Evolutionary conservation across 352 stramenopile species (phyloP), one percentile per base, ranked within the genome.

Genomic region (Globisporangium mamillatum): DNA sequence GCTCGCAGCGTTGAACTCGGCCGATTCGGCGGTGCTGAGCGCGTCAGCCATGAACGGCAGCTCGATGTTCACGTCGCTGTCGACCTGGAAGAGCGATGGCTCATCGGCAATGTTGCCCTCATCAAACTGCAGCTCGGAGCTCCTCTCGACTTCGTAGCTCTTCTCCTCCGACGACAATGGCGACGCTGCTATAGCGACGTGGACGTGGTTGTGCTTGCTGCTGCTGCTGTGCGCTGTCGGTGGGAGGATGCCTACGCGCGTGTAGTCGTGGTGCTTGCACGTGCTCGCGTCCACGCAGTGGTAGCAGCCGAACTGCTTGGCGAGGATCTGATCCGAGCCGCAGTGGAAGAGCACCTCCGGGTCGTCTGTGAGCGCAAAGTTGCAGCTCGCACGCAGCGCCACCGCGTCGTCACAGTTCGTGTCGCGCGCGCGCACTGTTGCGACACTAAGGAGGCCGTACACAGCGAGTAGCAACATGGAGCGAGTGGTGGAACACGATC

Each of bases 251-350:
- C 56, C 54, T 32, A 48, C 41, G 48, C 60, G 44, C 34, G 12
- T 44, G 20, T 68, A 27, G 50, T 68, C 25, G 52, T 14, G 48
- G 25, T 1, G 62, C 27, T 2, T 55, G 68, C 80, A 90, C 10
- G 75, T 80, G 0, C 20, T 22, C 0, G 52, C 32, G 34, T 87
- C 68, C 18, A 92, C 80, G 52, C 81, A 90, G 3, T 67, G 52
- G 52, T 75, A 86, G 70, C 84, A 92, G n/a, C 84, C 81, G 18
- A 57, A 12, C 20, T 75, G 78, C 0, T 85, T 36, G 18, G 84
- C 82, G 41, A 86, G 68, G 29, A 91, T 57, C 41, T 75, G 57
- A 14, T 64, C 48, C 0, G 24, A 22, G 1, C 59, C 66, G 54
- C 79, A 87, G 22, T 63, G 63, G 25, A 72, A 76, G 10, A 63